phyloP scores from a whole-genome alignment of 2,329 filamentous ascomycete species.

The Colletotrichum simmondsii region DNA sequence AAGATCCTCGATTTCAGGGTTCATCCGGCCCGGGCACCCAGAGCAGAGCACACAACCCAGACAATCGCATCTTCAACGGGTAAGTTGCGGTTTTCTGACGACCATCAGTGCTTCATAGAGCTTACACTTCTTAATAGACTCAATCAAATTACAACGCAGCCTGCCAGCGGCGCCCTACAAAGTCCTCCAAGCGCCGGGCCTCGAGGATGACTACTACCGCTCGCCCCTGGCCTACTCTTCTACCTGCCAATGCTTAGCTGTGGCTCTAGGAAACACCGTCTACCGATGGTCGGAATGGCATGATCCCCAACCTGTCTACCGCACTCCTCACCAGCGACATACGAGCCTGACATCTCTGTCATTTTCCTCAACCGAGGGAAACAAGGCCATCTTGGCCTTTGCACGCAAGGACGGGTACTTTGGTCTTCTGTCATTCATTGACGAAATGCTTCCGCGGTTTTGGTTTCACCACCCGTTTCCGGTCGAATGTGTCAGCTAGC shows the following conservation, averaged over 20 bases:
- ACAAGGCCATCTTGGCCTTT: constrained; percentile 84
- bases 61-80: neutral
- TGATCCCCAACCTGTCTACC: constrained; percentile 70
- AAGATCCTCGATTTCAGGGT: constrained; percentile 70
- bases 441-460: constrained; percentile 76
- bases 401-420: constrained; percentile 83
- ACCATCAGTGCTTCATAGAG: neutral
- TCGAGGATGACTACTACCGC: constrained; percentile 97
- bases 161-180: constrained; percentile 82
- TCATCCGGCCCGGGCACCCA: constrained; percentile 37
- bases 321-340: constrained; percentile 38
- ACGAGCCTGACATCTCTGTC: constrained; percentile 82
- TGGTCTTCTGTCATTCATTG: constrained; percentile 80
- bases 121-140: neutral
- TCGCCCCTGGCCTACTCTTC: constrained; percentile 87
- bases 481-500: constrained; percentile 85
- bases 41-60: neutral
- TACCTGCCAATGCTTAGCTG: constrained; percentile 80
- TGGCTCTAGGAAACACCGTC: constrained; percentile 81
- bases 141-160: neutral
- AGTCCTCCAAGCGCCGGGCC: constrained; percentile 86
- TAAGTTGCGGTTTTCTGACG: neutral
- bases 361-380: constrained; percentile 84
- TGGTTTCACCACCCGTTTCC: constrained; percentile 77
- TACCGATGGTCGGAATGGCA: constrained; percentile 88